Evolutionary conservation across 2,329 filamentous ascomycete genomes (phyloP).

Genomic region (Claviceps capensis): DNA sequence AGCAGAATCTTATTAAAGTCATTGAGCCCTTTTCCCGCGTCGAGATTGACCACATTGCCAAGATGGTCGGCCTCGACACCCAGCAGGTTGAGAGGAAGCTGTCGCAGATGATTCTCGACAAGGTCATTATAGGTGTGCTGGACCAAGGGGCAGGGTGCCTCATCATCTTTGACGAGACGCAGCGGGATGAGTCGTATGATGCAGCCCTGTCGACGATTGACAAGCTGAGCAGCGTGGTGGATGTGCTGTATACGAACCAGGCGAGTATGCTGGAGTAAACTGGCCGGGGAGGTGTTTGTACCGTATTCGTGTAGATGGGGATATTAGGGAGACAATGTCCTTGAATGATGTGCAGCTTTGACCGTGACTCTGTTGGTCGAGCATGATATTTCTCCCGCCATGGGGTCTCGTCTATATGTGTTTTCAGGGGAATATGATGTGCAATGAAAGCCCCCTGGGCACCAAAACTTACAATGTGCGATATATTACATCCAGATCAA

Average conservation of each 20-base stretch:
- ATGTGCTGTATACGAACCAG: conserved; percentile 95
- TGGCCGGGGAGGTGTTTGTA: neutral
- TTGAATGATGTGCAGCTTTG: too few species aligned
- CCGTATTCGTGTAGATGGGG: conserved; percentile 3
- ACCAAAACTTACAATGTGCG: too few species aligned
- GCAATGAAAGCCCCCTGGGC: too few species aligned
- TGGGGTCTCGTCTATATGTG: too few species aligned
- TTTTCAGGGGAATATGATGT: too few species aligned
- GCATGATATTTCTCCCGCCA: too few species aligned
- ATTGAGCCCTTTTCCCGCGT: conserved; percentile 97
- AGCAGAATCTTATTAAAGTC: conserved; percentile 99
- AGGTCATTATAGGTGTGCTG: conserved; percentile 93
- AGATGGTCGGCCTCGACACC: conserved; percentile 93
- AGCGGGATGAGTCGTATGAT: conserved; percentile 87
- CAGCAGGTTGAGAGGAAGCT: conserved; percentile 96
- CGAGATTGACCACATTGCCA: conserved; percentile 91
- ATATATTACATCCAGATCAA: too few species aligned
- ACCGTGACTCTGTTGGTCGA: too few species aligned
- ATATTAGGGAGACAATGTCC: neutral
- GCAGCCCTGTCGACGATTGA: conserved; percentile 89
- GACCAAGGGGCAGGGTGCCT: conserved; percentile 96
- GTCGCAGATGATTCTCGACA: conserved; percentile 98
- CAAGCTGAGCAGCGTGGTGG: conserved; percentile 93
- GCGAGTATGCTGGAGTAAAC: conserved; percentile 79
- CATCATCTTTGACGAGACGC: conserved; percentile 92